A percentile compares a stretch with the other conserved stretches of the same genome.
Evolutionary conservation across 1,139 yeast species (phyloP).

Genomic region (Suhomyces anneliseae): DNA sequence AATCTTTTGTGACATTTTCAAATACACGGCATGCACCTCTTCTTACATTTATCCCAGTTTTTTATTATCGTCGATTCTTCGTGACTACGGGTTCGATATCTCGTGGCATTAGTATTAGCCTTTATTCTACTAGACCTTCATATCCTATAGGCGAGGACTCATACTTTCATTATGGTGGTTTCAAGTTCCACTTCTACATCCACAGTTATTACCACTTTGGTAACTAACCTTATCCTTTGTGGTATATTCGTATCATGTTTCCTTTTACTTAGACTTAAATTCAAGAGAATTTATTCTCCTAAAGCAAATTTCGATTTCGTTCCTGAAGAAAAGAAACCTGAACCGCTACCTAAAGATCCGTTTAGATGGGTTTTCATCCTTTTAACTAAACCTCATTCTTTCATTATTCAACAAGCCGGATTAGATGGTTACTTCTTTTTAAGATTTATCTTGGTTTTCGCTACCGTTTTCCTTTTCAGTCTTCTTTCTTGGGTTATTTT

Average conservation of each 20-base stretch:
- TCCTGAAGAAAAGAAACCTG: slow-evolving; percentile 61
- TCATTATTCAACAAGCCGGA: slow-evolving; percentile 70
- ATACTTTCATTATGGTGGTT: slow-evolving; percentile 15
- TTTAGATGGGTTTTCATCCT: slow-evolving; percentile 62
- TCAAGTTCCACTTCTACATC: slow-evolving; percentile 55
- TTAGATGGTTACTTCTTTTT: slow-evolving; percentile 72
- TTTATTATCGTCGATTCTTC: background rate
- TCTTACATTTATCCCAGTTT: background rate
- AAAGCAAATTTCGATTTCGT: slow-evolving; percentile 59
- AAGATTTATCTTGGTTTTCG: slow-evolving; percentile 53
- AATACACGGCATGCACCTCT: slow-evolving; percentile 4
- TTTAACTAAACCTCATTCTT: slow-evolving; percentile 60
- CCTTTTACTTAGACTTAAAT: slow-evolving; percentile 52
- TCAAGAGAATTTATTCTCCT: slow-evolving; percentile 67
- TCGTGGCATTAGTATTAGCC: too few species aligned
- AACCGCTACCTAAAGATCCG: slow-evolving; percentile 61
- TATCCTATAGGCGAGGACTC: background rate
- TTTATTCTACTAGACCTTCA: too few species aligned
- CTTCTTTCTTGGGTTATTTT: slow-evolving; percentile 53
- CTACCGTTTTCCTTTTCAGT: slow-evolving; percentile 40
- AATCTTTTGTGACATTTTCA: slow-evolving; percentile 1
- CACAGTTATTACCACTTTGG: slow-evolving; percentile 61
- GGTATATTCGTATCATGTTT: slow-evolving; percentile 55
- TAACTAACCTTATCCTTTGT: slow-evolving; percentile 55
- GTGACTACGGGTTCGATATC: background rate